phyloP scores from a whole-genome alignment of 2,329 filamentous ascomycete genomes.

The Balansia obtecta region DNA sequence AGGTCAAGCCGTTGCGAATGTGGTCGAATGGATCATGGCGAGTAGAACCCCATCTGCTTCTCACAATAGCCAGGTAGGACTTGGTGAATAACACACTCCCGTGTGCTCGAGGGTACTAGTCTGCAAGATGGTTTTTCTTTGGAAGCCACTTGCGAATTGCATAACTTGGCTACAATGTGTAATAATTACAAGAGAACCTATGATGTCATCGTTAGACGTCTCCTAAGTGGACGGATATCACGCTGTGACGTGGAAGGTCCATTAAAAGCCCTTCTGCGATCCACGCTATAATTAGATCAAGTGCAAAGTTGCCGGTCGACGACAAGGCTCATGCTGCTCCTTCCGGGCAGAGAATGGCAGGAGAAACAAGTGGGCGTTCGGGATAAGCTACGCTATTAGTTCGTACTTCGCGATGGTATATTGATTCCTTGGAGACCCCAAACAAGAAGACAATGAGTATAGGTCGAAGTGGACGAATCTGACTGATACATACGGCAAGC shows the following conservation, averaged over 20 bases:
- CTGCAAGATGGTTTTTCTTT: conserved; percentile 45
- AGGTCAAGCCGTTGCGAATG: conserved; percentile 48
- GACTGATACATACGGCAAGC: conserved; percentile 27
- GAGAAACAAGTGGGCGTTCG: conserved; percentile 19
- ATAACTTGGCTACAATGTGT: conserved; percentile 45
- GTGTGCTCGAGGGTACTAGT: conserved; percentile 46
- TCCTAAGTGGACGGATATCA: conserved; percentile 39
- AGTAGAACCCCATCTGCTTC: conserved; percentile 40
- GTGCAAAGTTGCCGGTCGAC: conserved; percentile 31
- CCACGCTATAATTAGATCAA: conserved; percentile 43
- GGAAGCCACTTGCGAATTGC: conserved; percentile 41
- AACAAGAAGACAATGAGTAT: conserved; percentile 28
- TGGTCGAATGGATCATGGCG: conserved; percentile 46
- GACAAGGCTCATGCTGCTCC: conserved; percentile 46
- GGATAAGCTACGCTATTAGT: conserved; percentile 24
- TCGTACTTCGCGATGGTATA: conserved; percentile 31
- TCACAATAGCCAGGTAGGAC: conserved; percentile 38
- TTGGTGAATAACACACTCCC: conserved; percentile 41
- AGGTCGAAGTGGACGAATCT: conserved; percentile 11
- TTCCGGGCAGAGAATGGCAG: conserved; percentile 41
- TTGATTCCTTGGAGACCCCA: conserved; percentile 34
- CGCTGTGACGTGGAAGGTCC: conserved; percentile 29
- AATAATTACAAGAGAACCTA: conserved; percentile 51
- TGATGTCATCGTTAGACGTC: conserved; percentile 42
- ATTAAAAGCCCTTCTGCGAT: conserved; percentile 4